phyloP scores from a whole-genome alignment of 108 stramenopile species.

The Parmales sp. region DNA sequence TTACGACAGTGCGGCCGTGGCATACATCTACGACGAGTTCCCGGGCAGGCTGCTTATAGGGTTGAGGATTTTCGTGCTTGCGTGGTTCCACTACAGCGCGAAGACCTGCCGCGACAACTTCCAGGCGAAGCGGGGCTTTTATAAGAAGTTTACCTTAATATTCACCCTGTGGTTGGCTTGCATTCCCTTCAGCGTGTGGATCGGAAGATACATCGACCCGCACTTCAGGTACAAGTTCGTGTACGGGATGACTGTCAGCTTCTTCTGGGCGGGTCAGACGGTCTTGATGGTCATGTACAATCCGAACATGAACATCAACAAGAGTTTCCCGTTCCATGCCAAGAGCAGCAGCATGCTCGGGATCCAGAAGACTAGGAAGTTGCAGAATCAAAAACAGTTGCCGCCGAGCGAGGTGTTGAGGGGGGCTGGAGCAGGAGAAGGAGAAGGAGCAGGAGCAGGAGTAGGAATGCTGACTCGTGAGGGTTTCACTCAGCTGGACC shows the following conservation, averaged over 20 bases:
- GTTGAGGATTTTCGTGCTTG: neutral
- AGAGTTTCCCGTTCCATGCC: slow-evolving; percentile 18
- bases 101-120: neutral
- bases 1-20: slow-evolving; percentile 1
- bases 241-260: neutral
- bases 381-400: too few relatives aligned
- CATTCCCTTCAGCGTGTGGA: neutral
- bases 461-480: too few relatives aligned
- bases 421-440: too few relatives aligned
- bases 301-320: neutral
- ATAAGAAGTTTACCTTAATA: slow-evolving; percentile 12
- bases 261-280: neutral
- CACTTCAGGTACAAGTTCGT: slow-evolving; percentile 9
- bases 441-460: too few relatives aligned
- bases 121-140: slow-evolving; percentile 12
- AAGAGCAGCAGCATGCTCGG: slow-evolving; percentile 6
- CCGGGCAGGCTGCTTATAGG: slow-evolving; percentile 7
- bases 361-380: neutral
- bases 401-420: too few relatives aligned
- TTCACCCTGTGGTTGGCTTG: slow-evolving; percentile 11
- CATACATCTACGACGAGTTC: slow-evolving; percentile 3
- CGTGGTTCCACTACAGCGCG: slow-evolving; percentile 13
- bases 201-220: neutral
- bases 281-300: slow-evolving; percentile 11
- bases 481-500: too few relatives aligned